These are phyloP conservation scores for Bipolaris victoriae DNA, from an alignment of 2,329 filamentous ascomycete species.

Conservation along the genomic window DNA sequence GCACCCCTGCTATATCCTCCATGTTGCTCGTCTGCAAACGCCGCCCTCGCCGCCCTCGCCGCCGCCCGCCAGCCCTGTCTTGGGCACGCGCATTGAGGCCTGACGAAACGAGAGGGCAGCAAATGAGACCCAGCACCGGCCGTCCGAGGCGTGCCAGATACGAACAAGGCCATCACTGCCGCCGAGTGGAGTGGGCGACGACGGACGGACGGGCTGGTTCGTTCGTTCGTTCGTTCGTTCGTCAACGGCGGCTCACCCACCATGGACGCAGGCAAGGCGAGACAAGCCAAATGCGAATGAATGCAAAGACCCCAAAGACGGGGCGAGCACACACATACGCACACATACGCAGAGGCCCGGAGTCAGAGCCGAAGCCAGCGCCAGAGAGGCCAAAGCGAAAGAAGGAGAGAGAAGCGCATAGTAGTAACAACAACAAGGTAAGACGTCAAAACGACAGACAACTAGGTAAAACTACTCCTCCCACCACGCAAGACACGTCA, in stretches of 20 bases:
- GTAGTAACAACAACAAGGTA: neutral
- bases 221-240: neutral
- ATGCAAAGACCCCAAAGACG: too few relatives aligned
- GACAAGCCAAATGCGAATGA: neutral
- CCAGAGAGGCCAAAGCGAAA: neutral
- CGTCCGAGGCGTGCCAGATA: conserved; percentile 1
- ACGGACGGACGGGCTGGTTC: neutral
- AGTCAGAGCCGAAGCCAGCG: neutral
- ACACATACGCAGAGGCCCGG: too few relatives aligned
- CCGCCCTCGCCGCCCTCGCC: conserved; percentile 19
- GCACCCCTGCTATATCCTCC: conserved; percentile 14
- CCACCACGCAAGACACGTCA: conserved; percentile 38
- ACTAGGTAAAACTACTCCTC: too few relatives aligned
- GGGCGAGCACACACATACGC: neutral
- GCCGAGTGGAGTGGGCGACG: neutral
- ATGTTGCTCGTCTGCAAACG: conserved; percentile 18
- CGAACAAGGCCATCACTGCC: neutral
- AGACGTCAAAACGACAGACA: too few relatives aligned
- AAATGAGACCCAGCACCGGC: conserved; percentile 31
- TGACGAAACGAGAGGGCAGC: conserved; percentile 34
- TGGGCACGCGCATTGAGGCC: conserved; percentile 37
- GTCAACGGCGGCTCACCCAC: neutral
- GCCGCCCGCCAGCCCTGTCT: conserved; percentile 38
- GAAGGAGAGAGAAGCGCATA: conserved; percentile 18
- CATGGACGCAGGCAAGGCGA: neutral